Percentiles rank a stretch among this genome's conserved stretches.
These are phyloP conservation scores for Teratosphaeria pseudoeucalypti DNA, from an alignment of 2,329 filamentous ascomycete genomes.

Conservation along the genomic window DNA sequence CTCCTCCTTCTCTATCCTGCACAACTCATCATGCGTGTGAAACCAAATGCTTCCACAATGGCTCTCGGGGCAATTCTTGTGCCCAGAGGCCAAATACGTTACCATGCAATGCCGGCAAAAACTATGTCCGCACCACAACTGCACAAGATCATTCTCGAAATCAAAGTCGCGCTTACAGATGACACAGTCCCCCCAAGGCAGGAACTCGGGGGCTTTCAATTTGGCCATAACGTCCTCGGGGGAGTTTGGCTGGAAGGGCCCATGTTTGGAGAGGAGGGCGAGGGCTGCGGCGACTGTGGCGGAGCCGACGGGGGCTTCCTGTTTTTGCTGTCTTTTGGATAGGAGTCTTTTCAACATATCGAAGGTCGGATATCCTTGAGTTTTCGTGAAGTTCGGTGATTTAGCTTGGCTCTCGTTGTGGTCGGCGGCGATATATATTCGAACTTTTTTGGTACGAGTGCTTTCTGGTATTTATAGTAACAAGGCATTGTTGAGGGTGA, in stretches of 20 bases:
- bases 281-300: neutral
- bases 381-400: no score
- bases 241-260: neutral
- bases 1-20: no score
- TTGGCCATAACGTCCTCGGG: neutral
- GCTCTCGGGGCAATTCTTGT: neutral
- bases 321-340: neutral
- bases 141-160: neutral
- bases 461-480: no score
- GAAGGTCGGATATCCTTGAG: no score
- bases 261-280: neutral
- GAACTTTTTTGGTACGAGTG: no score
- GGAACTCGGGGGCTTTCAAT: neutral
- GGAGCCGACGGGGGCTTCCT: neutral
- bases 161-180: neutral
- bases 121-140: neutral
- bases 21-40: no score
- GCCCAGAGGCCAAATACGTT: neutral
- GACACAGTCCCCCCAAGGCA: neutral
- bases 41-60: no score
- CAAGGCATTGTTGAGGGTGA: no score
- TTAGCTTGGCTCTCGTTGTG: no score
- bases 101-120: neutral
- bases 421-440: no score
- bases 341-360: neutral